These are phyloP conservation scores for Curvularia sp. DNA, from an alignment of 2,329 filamentous ascomycete species.

Conservation along the genomic window DNA sequence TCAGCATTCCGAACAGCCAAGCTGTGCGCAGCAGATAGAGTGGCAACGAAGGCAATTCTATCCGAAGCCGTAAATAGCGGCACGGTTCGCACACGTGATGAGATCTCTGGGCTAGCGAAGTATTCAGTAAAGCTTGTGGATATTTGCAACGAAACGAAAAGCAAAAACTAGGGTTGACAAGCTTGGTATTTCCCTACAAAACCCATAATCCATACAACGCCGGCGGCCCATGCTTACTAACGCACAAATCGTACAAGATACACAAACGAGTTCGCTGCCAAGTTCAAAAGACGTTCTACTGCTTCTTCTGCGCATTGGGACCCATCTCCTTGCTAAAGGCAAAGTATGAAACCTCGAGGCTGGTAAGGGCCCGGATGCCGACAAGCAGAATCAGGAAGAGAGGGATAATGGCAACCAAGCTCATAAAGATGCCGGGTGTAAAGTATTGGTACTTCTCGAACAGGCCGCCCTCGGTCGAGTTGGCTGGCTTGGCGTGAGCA, in stretches of 20 bases:
- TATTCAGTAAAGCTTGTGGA: not conserved
- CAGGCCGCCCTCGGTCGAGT: slow-evolving; percentile 53
- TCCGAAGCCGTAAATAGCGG: not conserved
- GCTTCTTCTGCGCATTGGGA: slow-evolving; percentile 83
- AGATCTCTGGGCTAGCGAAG: not conserved
- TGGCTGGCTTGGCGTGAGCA: slow-evolving; percentile 37
- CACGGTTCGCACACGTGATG: not conserved
- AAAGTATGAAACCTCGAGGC: slow-evolving; percentile 87
- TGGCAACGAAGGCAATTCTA: not conserved
- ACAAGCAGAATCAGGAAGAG: slow-evolving; percentile 80
- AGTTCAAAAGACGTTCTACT: slow-evolving; percentile 49
- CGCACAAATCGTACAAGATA: slow-evolving; percentile 15
- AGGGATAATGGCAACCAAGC: slow-evolving; percentile 71
- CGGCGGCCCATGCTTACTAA: slow-evolving; percentile 17
- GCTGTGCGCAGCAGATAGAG: not conserved
- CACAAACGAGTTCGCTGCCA: slow-evolving; percentile 7
- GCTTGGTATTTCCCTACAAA: slow-evolving; percentile 19
- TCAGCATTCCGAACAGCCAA: slow-evolving; percentile 5
- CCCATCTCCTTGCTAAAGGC: slow-evolving; percentile 97
- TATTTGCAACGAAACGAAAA: not conserved
- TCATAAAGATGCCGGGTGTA: slow-evolving; percentile 91
- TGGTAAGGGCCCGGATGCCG: slow-evolving; percentile 76
- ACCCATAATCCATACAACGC: slow-evolving; percentile 10
- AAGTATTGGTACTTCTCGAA: slow-evolving; percentile 97
- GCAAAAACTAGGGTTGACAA: slow-evolving; percentile 8